A percentile compares a stretch with the other conserved stretches of the same genome.
Evolutionary conservation across 768 basidiomycete species (phyloP).

Genomic region (Pleurotus tuber-regium): DNA sequence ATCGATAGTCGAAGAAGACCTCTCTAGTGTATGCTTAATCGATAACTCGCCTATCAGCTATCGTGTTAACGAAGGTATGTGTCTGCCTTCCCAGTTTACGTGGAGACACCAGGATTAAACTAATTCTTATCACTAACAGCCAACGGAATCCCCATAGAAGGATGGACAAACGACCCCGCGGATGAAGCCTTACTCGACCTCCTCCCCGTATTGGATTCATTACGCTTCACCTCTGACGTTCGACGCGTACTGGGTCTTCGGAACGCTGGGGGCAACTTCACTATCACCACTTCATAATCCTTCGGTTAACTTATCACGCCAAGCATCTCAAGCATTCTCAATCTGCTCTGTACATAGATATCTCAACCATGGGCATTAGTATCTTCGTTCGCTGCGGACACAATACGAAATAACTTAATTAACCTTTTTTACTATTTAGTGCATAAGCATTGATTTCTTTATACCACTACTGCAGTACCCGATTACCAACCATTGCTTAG

Average conservation of each 20-base stretch:
- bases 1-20: conserved; percentile 81
- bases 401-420: too few relatives aligned
- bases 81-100: background rate
- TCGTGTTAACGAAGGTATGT: conserved; percentile 85
- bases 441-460: too few relatives aligned
- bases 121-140: conserved; percentile 44
- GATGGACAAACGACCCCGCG: conserved; percentile 96
- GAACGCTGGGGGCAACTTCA: conserved; percentile 34
- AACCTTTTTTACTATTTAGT: too few relatives aligned
- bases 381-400: too few relatives aligned
- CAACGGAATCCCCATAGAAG: conserved; percentile 98
- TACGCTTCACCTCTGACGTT: conserved; percentile 95
- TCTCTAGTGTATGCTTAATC: conserved; percentile 90
- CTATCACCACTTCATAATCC: conserved; percentile 24
- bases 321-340: too few relatives aligned
- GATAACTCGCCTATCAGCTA: conserved; percentile 97
- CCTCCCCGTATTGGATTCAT: conserved; percentile 90
- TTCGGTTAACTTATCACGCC: too few relatives aligned
- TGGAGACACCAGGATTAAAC: background rate
- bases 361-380: background rate
- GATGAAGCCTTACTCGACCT: conserved; percentile 97
- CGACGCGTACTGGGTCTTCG: conserved; percentile 81
- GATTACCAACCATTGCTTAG: too few relatives aligned
- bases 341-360: too few relatives aligned
- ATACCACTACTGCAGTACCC: too few relatives aligned